A percentile compares a stretch with the other conserved stretches of the same genome.
These are phyloP conservation scores for Begonia loranthoides DNA, from an alignment of 306 rosid species.

Conservation along the genomic window DNA sequence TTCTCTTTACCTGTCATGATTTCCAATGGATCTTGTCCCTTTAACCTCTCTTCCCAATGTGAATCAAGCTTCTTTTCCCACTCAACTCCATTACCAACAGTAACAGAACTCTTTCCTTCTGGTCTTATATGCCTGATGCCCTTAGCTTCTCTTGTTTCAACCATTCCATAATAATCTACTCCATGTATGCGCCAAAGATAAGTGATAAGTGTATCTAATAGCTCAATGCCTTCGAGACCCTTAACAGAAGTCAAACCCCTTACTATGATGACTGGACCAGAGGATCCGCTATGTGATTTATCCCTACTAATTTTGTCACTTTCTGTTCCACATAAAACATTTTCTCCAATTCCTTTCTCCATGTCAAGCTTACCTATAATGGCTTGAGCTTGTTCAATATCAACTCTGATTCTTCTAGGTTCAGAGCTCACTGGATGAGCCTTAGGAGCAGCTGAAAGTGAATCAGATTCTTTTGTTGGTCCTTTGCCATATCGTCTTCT, in stretches of 20 bases:
- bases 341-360: constrained; percentile 80
- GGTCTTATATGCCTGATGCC: constrained; percentile 85
- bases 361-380: constrained; percentile 74
- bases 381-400: constrained; percentile 76
- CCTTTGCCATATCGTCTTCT: constrained; percentile 63
- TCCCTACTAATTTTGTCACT: constrained; percentile 55
- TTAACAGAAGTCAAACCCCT: constrained; percentile 84
- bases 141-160: constrained; percentile 71
- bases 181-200: constrained; percentile 97
- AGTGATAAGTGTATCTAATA: constrained; percentile 76
- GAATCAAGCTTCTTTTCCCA: constrained; percentile 86
- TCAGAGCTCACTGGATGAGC: constrained; percentile 75
- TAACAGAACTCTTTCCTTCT: constrained; percentile 35
- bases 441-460: constrained; percentile 69
- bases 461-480: constrained; percentile 53
- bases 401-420: constrained; percentile 58
- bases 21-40: constrained; percentile 88
- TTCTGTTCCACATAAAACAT: constrained; percentile 46
- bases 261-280: constrained; percentile 67
- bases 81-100: constrained; percentile 46
- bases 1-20: constrained; percentile 89
- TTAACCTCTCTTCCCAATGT: constrained; percentile 77
- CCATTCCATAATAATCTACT: constrained; percentile 88
- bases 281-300: constrained; percentile 54
- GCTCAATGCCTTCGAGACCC: constrained; percentile 90